phyloP scores from a whole-genome alignment of 768 basidiomycete species.

The Podaxis sp. region DNA sequence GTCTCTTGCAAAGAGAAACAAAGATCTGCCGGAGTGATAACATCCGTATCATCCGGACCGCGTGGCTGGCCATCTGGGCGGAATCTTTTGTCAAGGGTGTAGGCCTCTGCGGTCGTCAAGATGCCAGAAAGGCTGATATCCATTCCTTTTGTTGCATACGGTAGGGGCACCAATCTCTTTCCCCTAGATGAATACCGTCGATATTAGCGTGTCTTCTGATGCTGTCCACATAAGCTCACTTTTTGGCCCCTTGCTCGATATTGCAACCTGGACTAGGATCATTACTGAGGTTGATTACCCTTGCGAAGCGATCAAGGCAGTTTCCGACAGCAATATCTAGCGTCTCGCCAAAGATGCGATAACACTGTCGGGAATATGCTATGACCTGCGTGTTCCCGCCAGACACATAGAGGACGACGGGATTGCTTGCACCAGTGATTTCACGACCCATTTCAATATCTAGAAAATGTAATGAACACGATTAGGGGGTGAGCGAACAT shows the following conservation, averaged over 20 bases:
- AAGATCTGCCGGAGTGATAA: slow-evolving; percentile 92
- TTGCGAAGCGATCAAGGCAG: slow-evolving; percentile 94
- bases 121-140: slow-evolving; percentile 96
- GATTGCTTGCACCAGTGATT: slow-evolving; percentile 92
- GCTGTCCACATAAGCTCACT: slow-evolving; percentile 41
- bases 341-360: slow-evolving; percentile 98
- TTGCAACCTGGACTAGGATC: slow-evolving; percentile 97
- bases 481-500: background rate
- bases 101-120: slow-evolving; percentile 83
- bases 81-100: slow-evolving; percentile 85
- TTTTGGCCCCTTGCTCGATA: slow-evolving; percentile 94
- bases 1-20: slow-evolving; percentile 98
- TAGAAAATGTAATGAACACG: slow-evolving; percentile 28
- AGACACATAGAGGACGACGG: slow-evolving; percentile 96
- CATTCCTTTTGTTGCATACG: slow-evolving; percentile 99
- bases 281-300: slow-evolving; percentile 92
- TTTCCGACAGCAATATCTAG: slow-evolving; percentile 99
- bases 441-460: slow-evolving; percentile 99
- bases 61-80: slow-evolving; percentile 40
- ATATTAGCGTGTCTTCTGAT: background rate
- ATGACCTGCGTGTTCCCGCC: slow-evolving; percentile 99
- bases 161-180: slow-evolving; percentile 76
- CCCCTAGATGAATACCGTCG: slow-evolving; percentile 51
- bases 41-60: slow-evolving; percentile 54
- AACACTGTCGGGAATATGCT: slow-evolving; percentile 95